Evolutionary conservation across 352 stramenopile species (phyloP).

Genomic region (Plasmopara halstedii): DNA sequence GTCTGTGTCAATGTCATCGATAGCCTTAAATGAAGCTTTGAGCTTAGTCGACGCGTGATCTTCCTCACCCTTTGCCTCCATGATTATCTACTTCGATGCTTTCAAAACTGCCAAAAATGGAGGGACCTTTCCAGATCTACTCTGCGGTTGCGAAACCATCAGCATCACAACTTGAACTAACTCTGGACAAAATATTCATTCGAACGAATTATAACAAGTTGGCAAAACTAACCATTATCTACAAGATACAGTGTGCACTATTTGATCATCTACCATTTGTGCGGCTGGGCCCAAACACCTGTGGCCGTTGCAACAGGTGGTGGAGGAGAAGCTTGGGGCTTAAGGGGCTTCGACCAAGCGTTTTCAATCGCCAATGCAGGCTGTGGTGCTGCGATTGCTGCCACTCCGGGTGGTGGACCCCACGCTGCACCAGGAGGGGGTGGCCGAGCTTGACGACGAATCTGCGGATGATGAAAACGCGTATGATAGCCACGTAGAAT

Average conservation of each 20-base stretch:
- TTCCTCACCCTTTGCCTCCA: conserved; percentile 54
- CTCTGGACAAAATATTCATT: no score
- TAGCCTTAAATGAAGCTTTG: conserved; percentile 24
- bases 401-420: conserved; percentile 30
- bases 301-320: conserved; percentile 10
- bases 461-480: conserved; percentile 23
- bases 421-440: conserved; percentile 27
- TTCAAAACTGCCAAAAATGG: conserved; percentile 15
- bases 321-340: conserved; percentile 2
- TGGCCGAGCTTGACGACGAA: conserved; percentile 23
- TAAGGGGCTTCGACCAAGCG: conserved; percentile 27
- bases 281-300: conserved; percentile 54
- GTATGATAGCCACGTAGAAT: conserved; percentile 40
- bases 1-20: conserved; percentile 27
- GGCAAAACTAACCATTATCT: conserved; percentile 14
- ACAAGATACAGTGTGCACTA: conserved; percentile 6
- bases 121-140: conserved; percentile 2
- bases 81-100: conserved; percentile 8
- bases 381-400: conserved; percentile 11
- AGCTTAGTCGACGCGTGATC: conserved; percentile 4
- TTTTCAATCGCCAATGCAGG: conserved; percentile 13
- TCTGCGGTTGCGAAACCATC: conserved; percentile 33
- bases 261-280: conserved; percentile 40
- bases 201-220: not conserved
- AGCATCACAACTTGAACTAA: not conserved